phyloP scores from a whole-genome alignment of 1,284 basidiomycete genomes.

The Fomitopsis pinicola region DNA sequence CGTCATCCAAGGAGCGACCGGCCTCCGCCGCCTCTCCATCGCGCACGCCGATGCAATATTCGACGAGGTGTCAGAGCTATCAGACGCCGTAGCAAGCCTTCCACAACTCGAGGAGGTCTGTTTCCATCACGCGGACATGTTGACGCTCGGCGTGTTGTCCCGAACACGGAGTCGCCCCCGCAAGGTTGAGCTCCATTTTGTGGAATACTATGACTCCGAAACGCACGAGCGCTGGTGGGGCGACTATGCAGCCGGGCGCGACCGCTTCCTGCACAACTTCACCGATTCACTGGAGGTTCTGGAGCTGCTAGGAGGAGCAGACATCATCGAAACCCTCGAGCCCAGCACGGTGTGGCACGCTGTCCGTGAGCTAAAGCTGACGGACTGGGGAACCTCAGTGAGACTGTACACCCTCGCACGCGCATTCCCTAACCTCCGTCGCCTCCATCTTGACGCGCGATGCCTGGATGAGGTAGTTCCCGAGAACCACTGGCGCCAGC shows the following conservation, averaged over 20 bases:
- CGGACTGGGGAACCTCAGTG: no score
- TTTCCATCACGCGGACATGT: not conserved
- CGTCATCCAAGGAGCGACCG: not conserved
- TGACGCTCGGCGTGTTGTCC: not conserved
- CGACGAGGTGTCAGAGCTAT: not conserved
- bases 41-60: not conserved
- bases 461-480: not conserved
- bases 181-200: not conserved
- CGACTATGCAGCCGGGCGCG: not conserved
- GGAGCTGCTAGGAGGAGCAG: not conserved
- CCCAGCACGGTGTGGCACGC: not conserved
- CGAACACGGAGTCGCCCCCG: not conserved
- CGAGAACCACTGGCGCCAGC: not conserved
- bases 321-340: not conserved
- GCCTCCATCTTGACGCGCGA: not conserved
- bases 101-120: not conserved
- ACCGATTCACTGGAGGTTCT: not conserved
- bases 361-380: not conserved
- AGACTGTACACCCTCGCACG: not conserved
- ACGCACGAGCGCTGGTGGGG: not conserved
- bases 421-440: not conserved
- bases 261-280: not conserved
- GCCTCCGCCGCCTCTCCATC: not conserved
- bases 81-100: not conserved
- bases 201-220: not conserved